Conservation (phyloP, 805 yeast genomes). For the Teunomyces kruisii region DNA sequence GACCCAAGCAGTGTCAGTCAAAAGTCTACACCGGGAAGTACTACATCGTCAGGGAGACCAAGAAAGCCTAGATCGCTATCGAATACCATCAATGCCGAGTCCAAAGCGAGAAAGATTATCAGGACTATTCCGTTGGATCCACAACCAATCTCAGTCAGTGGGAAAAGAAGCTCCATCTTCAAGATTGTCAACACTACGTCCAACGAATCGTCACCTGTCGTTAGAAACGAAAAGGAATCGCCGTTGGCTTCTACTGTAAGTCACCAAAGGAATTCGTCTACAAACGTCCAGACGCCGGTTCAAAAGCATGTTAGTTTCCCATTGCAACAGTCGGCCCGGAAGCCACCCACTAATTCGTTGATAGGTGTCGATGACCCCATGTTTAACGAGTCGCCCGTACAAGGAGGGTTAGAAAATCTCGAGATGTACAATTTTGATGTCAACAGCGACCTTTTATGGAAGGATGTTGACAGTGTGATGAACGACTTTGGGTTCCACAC, state of each 20-base stretch:
- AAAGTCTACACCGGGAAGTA: conserved; percentile 40
- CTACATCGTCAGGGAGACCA: conserved; percentile 29
- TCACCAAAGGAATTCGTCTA: not conserved
- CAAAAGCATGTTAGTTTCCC: not conserved
- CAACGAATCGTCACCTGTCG: conserved; percentile 31
- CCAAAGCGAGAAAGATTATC: conserved; percentile 71
- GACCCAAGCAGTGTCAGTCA: conserved; percentile 16
- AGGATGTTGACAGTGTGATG: conserved; percentile 86
- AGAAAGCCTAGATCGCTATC: conserved; percentile 52
- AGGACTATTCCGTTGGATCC: conserved; percentile 83
- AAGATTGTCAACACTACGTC: conserved; percentile 34
- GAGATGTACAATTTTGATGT: conserved; percentile 44
- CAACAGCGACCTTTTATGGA: conserved; percentile 63
- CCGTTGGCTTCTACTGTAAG: conserved; percentile 4
- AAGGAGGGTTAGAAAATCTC: conserved; percentile 30
- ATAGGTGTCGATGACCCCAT: conserved; percentile 6
- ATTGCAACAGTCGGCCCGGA: not conserved
- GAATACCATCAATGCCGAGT: conserved; percentile 60
- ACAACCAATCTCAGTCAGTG: conserved; percentile 57
- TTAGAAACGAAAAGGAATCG: conserved; percentile 9
- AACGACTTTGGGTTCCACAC: conserved; percentile 89
- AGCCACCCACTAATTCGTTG: not conserved
- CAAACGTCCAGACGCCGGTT: not conserved
- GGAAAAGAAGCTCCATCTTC: conserved; percentile 37
- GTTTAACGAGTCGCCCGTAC: conserved; percentile 24